These are phyloP conservation scores for Lithospermum erythrorhizon DNA, from an alignment of 257 asterid species.

Conservation along the genomic window DNA sequence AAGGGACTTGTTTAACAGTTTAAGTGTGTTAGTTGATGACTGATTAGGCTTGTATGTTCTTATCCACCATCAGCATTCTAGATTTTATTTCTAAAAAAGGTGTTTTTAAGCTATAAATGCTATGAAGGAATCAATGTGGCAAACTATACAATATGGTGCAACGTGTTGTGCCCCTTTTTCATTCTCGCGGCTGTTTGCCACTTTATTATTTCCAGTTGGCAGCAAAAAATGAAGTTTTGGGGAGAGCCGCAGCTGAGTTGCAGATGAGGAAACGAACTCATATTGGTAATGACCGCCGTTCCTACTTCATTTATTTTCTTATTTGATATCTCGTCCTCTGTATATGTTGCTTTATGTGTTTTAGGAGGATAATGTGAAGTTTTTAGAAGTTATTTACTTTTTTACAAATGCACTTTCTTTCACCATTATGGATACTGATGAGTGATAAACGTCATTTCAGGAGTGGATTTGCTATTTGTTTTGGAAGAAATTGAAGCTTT, in stretches of 20 bases:
- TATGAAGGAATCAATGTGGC: too few relatives aligned
- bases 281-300: conserved; percentile 40
- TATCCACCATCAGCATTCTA: not conserved
- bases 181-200: not conserved
- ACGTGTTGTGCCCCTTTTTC: not conserved
- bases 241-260: conserved; percentile 76
- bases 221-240: conserved; percentile 55
- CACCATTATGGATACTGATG: not conserved
- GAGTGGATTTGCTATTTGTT: conserved; percentile 80
- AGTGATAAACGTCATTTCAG: conserved; percentile 27
- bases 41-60: not conserved
- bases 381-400: not conserved
- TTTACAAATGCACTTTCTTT: not conserved
- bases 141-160: not conserved
- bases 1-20: not conserved
- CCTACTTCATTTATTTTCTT: not conserved
- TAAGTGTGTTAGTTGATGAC: not conserved
- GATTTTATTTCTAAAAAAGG: not conserved
- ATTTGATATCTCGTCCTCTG: not conserved
- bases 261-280: conserved; percentile 65
- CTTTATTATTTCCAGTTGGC: conserved; percentile 51
- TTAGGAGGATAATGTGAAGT: not conserved
- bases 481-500: conserved; percentile 86
- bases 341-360: not conserved
- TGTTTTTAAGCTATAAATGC: not conserved